phyloP scores from a whole-genome alignment of 2,329 filamentous ascomycete species.

The Trichocomaceae sp. region DNA sequence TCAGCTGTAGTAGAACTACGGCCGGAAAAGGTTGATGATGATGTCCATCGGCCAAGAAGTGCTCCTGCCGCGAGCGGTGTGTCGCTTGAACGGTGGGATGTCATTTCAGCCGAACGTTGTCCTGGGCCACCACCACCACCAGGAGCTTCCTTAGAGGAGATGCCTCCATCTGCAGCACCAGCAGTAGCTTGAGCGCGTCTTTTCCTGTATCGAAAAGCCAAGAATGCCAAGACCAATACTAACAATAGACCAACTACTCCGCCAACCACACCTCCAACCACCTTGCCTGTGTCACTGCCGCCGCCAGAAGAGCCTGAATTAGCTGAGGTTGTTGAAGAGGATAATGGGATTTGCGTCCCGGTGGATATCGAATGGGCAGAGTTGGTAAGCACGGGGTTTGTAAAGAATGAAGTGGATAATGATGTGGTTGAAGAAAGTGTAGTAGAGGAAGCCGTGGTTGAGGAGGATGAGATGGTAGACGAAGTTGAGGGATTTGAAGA shows the following conservation, averaged over 20 bases:
- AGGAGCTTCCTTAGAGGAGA: conserved; percentile 16
- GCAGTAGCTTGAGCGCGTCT: conserved; percentile 9
- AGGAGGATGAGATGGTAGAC: not conserved
- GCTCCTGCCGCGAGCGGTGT: conserved; percentile 35
- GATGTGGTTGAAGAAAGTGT: not conserved
- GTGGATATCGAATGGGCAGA: not conserved
- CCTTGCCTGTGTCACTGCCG: conserved; percentile 41
- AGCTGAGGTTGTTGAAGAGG: conserved; percentile 3
- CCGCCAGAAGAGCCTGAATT: conserved; percentile 14
- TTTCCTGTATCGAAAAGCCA: conserved; percentile 19
- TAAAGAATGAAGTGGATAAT: not conserved
- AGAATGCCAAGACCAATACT: conserved; percentile 39
- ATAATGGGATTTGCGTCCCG: not conserved
- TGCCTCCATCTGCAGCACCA: conserved; percentile 12
- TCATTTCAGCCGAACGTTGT: conserved; percentile 23
- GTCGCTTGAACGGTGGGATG: conserved; percentile 33
- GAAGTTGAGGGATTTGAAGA: conserved; percentile 1
- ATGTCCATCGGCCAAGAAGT: conserved; percentile 38
- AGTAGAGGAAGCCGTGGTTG: not conserved
- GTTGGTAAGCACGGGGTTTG: too few species aligned
- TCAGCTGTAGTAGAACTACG: conserved; percentile 34
- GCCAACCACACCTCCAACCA: conserved; percentile 58
- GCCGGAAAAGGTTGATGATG: conserved; percentile 26
- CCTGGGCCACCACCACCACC: conserved; percentile 15
- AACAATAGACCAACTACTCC: conserved; percentile 53